Evolutionary conservation across 1,284 basidiomycete genomes (phyloP), one percentile per base, ranked within the genome.

Genomic region (Pholiota adiposa): DNA sequence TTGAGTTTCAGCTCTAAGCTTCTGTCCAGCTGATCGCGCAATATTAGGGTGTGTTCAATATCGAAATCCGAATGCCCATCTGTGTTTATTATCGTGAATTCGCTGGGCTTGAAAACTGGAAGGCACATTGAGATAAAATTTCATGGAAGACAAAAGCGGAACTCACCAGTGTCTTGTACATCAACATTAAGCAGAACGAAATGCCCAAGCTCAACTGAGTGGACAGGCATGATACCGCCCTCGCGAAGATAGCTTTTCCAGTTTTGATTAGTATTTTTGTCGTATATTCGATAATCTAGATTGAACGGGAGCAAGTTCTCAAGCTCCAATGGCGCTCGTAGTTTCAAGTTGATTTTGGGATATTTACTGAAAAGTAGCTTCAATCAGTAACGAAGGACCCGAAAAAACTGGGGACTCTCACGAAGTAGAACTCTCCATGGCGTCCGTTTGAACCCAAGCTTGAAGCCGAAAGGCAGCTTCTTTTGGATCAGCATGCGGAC

Each of bases 251-350:
- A 99, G 71, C 94, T 97, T 67, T 89, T 89, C 92, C 91, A 94
- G 63, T 92, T 92, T 70, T 97, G 92, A 67, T 95, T 90, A 1
- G 92, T 91, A 63, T 98, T 89, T 78, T 97, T 98, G 81, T 99
- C 96, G 68, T 96, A 98, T 55, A 99, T 92, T 21, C 95, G 87
- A 77, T 98, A 99, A 70, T 96, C 92, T 58, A 99, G 78, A 71
- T 99, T 96, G 77, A 93, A 98, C 0, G 98, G 98, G 46, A 99
- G 79, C 23, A 99, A 77, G 70, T 99, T 99, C 78, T 99, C 97
- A 9, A 99, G 79, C 71, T 99, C 97, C 36, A 99, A 84, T 0
- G 97, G 97, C 8, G 97, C 95, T n/a, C 96, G 89, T 55, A 99
- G 84, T 57, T 88, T 89, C 41, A 99, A 79, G 51, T 86, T 89